phyloP scores from a whole-genome alignment of 805 yeast species.

The Kuraishia molischiana region DNA sequence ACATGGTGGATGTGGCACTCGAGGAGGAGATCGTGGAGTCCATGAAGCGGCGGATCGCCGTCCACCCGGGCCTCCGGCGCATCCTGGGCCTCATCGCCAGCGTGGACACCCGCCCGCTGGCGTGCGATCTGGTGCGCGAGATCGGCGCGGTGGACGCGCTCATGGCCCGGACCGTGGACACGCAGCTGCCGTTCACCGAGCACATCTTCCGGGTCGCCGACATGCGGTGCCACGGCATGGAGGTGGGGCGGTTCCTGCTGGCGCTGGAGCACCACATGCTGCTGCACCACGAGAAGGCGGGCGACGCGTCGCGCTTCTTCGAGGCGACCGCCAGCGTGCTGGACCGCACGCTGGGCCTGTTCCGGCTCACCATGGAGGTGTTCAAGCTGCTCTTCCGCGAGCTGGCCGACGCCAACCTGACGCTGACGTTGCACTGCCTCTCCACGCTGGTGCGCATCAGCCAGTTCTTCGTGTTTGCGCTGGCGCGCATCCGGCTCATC shows the following conservation, averaged over 20 bases:
- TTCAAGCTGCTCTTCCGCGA: slow-evolving; percentile 1
- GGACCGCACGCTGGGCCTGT: not conserved
- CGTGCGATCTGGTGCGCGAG: not conserved
- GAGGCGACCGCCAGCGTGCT: slow-evolving; percentile 1
- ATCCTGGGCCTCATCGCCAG: slow-evolving; percentile 13
- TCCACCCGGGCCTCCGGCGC: slow-evolving; percentile 9
- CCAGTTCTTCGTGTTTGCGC: not conserved
- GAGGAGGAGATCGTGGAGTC: slow-evolving; percentile 12
- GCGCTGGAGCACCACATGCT: slow-evolving; percentile 10
- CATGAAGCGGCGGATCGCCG: slow-evolving; percentile 8
- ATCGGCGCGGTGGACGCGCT: no score
- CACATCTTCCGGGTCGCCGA: not conserved
- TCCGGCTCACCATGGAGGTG: slow-evolving; percentile 4
- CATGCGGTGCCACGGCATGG: not conserved
- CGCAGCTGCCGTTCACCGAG: not conserved
- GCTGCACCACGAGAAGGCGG: slow-evolving; percentile 9
- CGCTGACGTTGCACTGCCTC: no score
- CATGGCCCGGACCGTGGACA: no score
- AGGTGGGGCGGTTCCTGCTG: slow-evolving; percentile 7
- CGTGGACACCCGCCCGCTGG: slow-evolving; percentile 9
- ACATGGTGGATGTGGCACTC: slow-evolving; percentile 7
- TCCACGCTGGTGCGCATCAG: not conserved
- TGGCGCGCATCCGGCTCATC: not conserved
- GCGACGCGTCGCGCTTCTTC: slow-evolving; percentile 2
- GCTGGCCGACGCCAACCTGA: not conserved